Base-by-base conservation (phyloP, 1,139 yeast genomes). In the Blastobotrys serpentis region DNA sequence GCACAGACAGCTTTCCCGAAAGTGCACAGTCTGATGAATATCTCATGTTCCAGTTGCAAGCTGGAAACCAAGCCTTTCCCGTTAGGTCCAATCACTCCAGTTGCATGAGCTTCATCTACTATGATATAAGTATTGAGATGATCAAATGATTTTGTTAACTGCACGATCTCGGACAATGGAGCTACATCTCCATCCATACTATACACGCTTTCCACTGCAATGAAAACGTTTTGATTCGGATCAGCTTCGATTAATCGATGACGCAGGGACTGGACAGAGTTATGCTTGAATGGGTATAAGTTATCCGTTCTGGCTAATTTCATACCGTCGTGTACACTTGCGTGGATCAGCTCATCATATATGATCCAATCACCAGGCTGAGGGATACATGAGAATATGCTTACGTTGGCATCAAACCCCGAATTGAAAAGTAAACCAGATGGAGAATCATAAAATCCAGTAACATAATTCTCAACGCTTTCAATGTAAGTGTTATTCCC, bases 131-230 rank as follows among this genome's bases (percentile, higher is more conserved):
- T 54, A 5, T 51, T 56, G 1, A 49, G 42, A 3, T 30, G 13
- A 2, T 54, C 54, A 17, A 53, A 43, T 8, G 46, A 40, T 4
- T 39, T 25, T 7, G 53, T 46, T n/a, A 54, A 19, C 7, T 41
- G 37, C 11, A 52, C 46, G 14, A 60, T 46, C 25, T 55, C 59
- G 13, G 25, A 26, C 22, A 62, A 49, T 2, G 64, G 63, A 3
- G 59, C 58, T 2, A 51, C 41, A 42, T 62, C 66, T 18, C 66
- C 66, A 47, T 62, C 66, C 66, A 62, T 62, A 44, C 64, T 60
- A 47, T 62, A 62, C 4, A 62, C 60, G 4, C 60, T 53, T 41
- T 62, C 66, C 6, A 62, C 52, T 4, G 63, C 65, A 1, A 62
- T 40, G 42, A 62, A 61, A 5, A 61, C 51, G 30, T 54, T 56